These are phyloP conservation scores for Cymodocea nodosa DNA, from an alignment of 116 monocot species.

Conservation along the genomic window DNA sequence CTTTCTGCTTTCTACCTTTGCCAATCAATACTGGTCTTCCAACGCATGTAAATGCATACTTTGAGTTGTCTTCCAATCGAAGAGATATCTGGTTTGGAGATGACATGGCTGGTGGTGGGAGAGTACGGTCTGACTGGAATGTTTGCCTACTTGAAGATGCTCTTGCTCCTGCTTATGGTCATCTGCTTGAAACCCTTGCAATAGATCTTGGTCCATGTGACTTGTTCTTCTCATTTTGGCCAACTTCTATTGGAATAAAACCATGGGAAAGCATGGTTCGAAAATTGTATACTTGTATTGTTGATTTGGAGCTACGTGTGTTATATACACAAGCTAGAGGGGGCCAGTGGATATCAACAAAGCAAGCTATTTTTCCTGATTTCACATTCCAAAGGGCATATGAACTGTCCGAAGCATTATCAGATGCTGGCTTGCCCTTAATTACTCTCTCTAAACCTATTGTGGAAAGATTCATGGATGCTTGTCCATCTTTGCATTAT, in stretches of 20 bases:
- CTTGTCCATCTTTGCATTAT: conserved; percentile 70
- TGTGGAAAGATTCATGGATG: conserved; percentile 55
- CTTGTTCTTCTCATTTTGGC: conserved; percentile 86
- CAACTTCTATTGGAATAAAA: conserved; percentile 44
- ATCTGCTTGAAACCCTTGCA: conserved; percentile 54
- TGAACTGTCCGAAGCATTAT: conserved; percentile 59
- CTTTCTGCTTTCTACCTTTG: conserved; percentile 95
- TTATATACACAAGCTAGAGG: conserved; percentile 93
- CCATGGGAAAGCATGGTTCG: conserved; percentile 74
- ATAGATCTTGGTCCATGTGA: conserved; percentile 66
- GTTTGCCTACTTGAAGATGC: conserved; percentile 82
- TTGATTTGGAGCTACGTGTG: conserved; percentile 58
- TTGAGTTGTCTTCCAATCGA: conserved; percentile 95
- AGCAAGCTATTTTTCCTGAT: conserved; percentile 94
- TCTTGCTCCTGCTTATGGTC: conserved; percentile 75
- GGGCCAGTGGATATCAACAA: conserved; percentile 94
- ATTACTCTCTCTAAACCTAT: conserved; percentile 44
- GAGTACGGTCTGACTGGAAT: conserved; percentile 92
- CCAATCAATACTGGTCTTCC: conserved; percentile 84
- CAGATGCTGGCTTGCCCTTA: conserved; percentile 77
- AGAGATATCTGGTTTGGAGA: conserved; percentile 99
- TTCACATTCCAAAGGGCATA: conserved; percentile 43
- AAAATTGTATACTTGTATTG: conserved; percentile 56
- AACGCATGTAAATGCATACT: conserved; percentile 88
- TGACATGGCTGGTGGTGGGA: conserved; percentile 98